A percentile compares a stretch with the other conserved stretches of the same genome.
These are phyloP conservation scores for Primulina tabacum DNA, from an alignment of 257 asterid genomes.

Conservation along the genomic window DNA sequence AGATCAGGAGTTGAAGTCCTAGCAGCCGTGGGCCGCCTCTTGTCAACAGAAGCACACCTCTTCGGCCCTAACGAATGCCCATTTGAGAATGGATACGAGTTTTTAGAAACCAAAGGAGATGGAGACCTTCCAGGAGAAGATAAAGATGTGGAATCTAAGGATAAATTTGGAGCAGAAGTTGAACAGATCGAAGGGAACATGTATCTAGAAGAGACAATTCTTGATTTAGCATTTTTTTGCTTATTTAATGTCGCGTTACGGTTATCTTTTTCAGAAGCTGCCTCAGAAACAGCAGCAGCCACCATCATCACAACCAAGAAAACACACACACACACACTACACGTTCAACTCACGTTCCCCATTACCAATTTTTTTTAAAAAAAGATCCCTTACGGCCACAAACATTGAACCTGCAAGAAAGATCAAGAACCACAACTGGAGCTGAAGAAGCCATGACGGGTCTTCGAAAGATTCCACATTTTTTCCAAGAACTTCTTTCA, in stretches of 20 bases:
- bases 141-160: conserved; percentile 57
- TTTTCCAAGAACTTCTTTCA: conserved; percentile 22
- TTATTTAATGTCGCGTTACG: conserved; percentile 46
- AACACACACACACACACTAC: conserved; percentile 22
- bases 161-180: conserved; percentile 63
- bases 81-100: conserved; percentile 42
- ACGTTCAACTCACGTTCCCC: conserved; percentile 47
- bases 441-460: conserved; percentile 41
- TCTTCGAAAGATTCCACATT: conserved; percentile 41
- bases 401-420: conserved; percentile 38
- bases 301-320: conserved; percentile 60
- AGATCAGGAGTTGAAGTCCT: conserved; percentile 63
- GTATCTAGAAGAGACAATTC: conserved; percentile 73
- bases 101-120: conserved; percentile 62
- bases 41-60: conserved; percentile 80
- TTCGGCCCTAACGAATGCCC: conserved; percentile 50
- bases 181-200: conserved; percentile 77
- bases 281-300: conserved; percentile 84
- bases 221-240: conserved; percentile 69
- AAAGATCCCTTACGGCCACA: conserved; percentile 25
- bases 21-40: conserved; percentile 53
- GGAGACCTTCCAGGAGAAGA: conserved; percentile 69
- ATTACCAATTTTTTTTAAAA: conserved; percentile 41
- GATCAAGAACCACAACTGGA: conserved; percentile 53
- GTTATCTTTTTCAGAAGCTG: conserved; percentile 73